A percentile compares a stretch with the other conserved stretches of the same genome.
Conservation (phyloP, 1,284 basidiomycete species). For the Athelia psychrophila region DNA sequence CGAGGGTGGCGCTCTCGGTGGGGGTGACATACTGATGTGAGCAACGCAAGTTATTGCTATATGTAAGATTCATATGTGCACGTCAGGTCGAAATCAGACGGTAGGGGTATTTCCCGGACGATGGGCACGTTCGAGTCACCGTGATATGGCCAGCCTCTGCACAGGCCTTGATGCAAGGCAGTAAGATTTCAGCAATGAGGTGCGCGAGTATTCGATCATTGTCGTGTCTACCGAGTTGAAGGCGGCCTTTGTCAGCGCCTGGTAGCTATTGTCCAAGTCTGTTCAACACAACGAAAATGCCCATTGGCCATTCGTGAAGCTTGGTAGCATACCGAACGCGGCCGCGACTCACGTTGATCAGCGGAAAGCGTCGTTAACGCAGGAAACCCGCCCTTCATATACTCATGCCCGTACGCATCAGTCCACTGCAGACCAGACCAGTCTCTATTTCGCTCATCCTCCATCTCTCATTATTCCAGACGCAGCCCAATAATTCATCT, state of each 20-base stretch:
- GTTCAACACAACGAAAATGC: too few relatives aligned
- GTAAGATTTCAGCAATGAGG: not conserved
- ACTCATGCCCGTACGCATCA: not conserved
- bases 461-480: too few relatives aligned
- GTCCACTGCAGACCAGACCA: conserved; percentile 4
- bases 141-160: conserved; percentile 11
- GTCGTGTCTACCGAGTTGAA: not conserved
- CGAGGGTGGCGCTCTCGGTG: not conserved
- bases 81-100: not conserved
- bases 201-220: not conserved
- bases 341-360: conserved; percentile 9
- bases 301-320: not conserved
- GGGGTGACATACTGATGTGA: not conserved
- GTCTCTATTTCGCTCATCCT: conserved; percentile 6
- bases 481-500: too few relatives aligned
- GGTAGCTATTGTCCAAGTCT: conserved; percentile 10
- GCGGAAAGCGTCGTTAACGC: conserved; percentile 6
- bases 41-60: too few relatives aligned
- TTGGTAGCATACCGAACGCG: not conserved
- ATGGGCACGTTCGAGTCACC: conserved; percentile 6
- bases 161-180: conserved; percentile 1
- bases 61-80: too few relatives aligned
- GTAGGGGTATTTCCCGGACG: conserved; percentile 5
- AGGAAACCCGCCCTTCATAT: conserved; percentile 1
- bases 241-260: not conserved